Conservation (phyloP, 768 basidiomycete species). For the Termitomyces heimii region DNA sequence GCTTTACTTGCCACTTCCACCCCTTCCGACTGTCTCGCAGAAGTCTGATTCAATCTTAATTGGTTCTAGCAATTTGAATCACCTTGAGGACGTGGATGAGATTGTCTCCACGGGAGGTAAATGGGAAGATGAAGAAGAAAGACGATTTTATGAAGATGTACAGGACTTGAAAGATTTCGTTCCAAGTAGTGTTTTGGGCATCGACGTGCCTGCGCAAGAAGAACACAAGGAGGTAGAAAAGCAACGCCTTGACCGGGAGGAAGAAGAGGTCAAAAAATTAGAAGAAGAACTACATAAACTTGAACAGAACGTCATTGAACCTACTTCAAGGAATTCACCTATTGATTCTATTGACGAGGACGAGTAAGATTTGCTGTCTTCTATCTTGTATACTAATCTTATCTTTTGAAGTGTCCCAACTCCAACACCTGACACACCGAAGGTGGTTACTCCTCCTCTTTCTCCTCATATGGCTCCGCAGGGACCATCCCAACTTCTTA, state of each 20-base stretch:
- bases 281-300: slow-evolving; percentile 74
- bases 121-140: slow-evolving; percentile 98
- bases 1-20: slow-evolving; percentile 76
- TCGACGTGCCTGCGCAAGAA: slow-evolving; percentile 44
- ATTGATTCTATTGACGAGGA: slow-evolving; percentile 29
- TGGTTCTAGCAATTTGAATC: slow-evolving; percentile 38
- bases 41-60: slow-evolving; percentile 81
- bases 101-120: slow-evolving; percentile 60
- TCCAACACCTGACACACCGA: slow-evolving; percentile 66
- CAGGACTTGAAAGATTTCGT: slow-evolving; percentile 90
- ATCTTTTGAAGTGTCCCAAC: slow-evolving; percentile 37
- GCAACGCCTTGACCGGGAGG: slow-evolving; percentile 45
- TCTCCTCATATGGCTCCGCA: slow-evolving; percentile 75
- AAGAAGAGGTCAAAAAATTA: slow-evolving; percentile 68
- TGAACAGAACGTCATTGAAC: slow-evolving; percentile 20
- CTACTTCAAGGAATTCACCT: slow-evolving; percentile 6
- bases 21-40: slow-evolving; percentile 76
- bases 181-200: slow-evolving; percentile 79
- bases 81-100: slow-evolving; percentile 51
- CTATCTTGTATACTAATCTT: slow-evolving; percentile 14
- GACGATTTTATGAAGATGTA: slow-evolving; percentile 89
- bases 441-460: slow-evolving; percentile 48
- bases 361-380: slow-evolving; percentile 26
- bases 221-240: slow-evolving; percentile 49
- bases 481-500: slow-evolving; percentile 90